Conservation (phyloP, 2,329 filamentous ascomycete species). For the Penicillium brasilianum region DNA sequence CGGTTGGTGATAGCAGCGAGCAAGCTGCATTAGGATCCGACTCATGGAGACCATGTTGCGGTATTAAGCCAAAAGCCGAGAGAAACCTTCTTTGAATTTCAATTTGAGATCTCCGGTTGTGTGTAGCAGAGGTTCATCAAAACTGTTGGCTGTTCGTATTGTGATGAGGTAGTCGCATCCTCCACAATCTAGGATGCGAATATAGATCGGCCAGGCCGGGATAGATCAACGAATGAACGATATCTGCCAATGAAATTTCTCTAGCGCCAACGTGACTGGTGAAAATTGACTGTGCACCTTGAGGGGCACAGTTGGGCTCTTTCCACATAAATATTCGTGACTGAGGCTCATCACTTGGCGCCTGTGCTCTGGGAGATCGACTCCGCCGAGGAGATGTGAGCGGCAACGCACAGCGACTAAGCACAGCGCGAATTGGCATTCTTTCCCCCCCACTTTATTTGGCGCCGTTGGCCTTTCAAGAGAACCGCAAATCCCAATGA, state of each 20-base stretch:
- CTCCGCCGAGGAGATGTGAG: slow-evolving; percentile 28
- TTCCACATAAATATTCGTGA: slow-evolving; percentile 4
- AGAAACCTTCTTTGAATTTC: neutral
- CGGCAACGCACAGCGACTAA: slow-evolving; percentile 34
- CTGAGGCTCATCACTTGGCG: slow-evolving; percentile 20
- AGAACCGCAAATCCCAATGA: neutral
- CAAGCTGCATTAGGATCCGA: slow-evolving; percentile 4
- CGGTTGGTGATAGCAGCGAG: slow-evolving; percentile 10
- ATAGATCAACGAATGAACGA: neutral
- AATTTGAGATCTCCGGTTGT: neutral
- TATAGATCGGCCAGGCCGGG: neutral
- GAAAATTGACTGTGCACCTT: slow-evolving; percentile 8
- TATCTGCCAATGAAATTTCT: slow-evolving; percentile 1
- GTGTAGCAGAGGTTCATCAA: neutral
- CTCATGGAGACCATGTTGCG: neutral
- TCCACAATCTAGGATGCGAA: neutral
- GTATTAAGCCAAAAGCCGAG: neutral
- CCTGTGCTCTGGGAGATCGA: slow-evolving; percentile 20
- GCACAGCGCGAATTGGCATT: slow-evolving; percentile 19
- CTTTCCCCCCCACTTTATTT: slow-evolving; percentile 24
- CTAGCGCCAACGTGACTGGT: slow-evolving; percentile 11
- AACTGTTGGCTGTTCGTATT: neutral
- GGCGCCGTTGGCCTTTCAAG: slow-evolving; percentile 35
- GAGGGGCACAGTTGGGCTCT: slow-evolving; percentile 9
- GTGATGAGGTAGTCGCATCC: neutral